Conservation (phyloP, 2,329 filamentous ascomycete species). For the Fusarium redolens region DNA sequence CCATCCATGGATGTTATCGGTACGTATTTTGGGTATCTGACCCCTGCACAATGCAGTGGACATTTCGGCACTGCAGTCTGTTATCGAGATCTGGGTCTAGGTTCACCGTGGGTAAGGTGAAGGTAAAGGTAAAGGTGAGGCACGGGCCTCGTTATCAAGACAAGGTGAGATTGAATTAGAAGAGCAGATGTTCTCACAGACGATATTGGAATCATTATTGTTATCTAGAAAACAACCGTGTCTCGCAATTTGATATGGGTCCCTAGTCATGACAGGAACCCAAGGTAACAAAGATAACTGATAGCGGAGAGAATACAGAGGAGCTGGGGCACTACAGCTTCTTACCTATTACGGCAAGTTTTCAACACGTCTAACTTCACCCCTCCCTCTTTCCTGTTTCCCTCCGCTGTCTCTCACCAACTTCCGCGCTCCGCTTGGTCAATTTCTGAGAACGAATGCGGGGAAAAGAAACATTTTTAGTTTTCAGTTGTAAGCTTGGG, state of each 20-base stretch:
- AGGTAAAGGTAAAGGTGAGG: background rate
- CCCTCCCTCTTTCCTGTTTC: constrained; percentile 37
- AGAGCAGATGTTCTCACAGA: background rate
- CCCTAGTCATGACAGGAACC: background rate
- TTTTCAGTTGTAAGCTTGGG: constrained; percentile 22
- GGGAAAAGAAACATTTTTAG: constrained; percentile 30
- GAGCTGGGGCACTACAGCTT: constrained; percentile 11
- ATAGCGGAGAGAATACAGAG: constrained; percentile 1
- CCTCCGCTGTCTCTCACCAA: background rate
- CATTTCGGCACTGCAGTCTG: constrained; percentile 19
- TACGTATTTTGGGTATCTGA: constrained; percentile 5
- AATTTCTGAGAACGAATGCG: constrained; percentile 26
- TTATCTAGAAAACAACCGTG: background rate
- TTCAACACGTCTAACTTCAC: constrained; percentile 29
- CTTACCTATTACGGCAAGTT: constrained; percentile 31
- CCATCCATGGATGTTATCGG: constrained; percentile 1
- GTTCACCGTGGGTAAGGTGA: background rate
- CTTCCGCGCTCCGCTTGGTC: constrained; percentile 21
- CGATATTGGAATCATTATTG: background rate
- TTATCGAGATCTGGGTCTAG: constrained; percentile 27
- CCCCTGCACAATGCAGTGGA: background rate
- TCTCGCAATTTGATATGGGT: background rate
- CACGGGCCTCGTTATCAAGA: constrained; percentile 1
- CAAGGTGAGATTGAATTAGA: background rate
- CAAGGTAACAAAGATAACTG: background rate